phyloP scores from a whole-genome alignment of 140 eudicot genomes.

The Artemisia princeps region DNA sequence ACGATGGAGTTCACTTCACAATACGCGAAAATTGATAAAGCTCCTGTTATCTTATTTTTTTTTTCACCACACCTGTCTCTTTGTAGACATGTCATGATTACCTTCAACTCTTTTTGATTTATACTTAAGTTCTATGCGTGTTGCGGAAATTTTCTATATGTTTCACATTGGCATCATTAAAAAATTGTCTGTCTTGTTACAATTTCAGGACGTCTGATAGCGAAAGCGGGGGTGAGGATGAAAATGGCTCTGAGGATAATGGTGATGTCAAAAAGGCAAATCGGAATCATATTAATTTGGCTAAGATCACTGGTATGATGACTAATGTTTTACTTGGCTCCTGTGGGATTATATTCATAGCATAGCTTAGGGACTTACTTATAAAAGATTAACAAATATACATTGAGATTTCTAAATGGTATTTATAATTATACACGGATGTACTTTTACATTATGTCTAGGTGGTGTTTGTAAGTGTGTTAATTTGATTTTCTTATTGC shows the following conservation, averaged over 20 bases:
- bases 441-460: too few relatives aligned
- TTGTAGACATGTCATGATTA: background rate
- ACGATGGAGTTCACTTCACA: too few relatives aligned
- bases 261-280: conserved; percentile 37
- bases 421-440: too few relatives aligned
- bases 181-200: conserved; percentile 11
- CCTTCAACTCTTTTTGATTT: background rate
- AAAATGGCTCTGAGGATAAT: conserved; percentile 49
- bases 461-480: background rate
- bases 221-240: conserved; percentile 37
- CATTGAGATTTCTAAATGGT: too few relatives aligned
- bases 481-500: background rate
- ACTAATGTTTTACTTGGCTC: background rate
- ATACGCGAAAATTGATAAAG: too few relatives aligned
- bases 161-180: background rate
- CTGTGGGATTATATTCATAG: too few relatives aligned
- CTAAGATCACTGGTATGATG: conserved; percentile 36
- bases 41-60: background rate
- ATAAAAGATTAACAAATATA: too few relatives aligned
- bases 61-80: background rate
- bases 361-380: too few relatives aligned
- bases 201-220: conserved; percentile 42
- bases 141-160: background rate
- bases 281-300: conserved; percentile 29
- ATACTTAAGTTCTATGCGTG: background rate